Percentiles rank a stretch among this genome's conserved stretches.
Conservation (phyloP, 2,329 filamentous ascomycete species). For the Metarhizium guizhouense region DNA sequence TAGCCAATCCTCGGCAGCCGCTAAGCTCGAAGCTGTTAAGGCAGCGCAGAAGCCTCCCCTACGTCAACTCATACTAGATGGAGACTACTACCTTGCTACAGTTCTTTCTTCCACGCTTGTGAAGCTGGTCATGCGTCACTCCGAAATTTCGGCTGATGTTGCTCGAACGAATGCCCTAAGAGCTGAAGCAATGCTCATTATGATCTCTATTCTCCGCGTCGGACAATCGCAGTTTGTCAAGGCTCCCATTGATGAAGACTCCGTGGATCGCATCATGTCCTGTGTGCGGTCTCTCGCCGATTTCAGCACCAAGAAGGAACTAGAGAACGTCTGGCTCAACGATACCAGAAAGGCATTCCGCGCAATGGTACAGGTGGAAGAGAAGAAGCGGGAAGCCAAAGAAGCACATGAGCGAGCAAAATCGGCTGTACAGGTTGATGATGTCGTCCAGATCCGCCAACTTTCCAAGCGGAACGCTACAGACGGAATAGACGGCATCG, state of each 20-base stretch:
- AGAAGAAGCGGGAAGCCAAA: constrained; percentile 95
- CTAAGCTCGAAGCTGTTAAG: constrained; percentile 92
- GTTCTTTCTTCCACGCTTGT: constrained; percentile 94
- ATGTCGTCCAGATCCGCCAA: constrained; percentile 87
- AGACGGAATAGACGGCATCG: constrained; percentile 77
- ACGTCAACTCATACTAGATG: constrained; percentile 88
- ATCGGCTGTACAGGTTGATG: constrained; percentile 89
- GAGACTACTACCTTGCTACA: constrained; percentile 91
- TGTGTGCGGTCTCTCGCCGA: constrained; percentile 89
- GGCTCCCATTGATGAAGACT: constrained; percentile 94
- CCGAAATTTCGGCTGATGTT: constrained; percentile 78
- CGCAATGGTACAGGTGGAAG: constrained; percentile 93
- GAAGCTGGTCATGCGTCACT: constrained; percentile 95
- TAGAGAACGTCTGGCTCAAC: constrained; percentile 86
- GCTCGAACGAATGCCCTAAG: constrained; percentile 88
- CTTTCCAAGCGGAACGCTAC: constrained; percentile 81
- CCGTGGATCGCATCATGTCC: constrained; percentile 96
- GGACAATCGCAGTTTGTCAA: constrained; percentile 99
- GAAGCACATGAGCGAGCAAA: constrained; percentile 89
- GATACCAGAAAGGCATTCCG: constrained; percentile 94
- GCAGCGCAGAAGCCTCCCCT: constrained; percentile 93
- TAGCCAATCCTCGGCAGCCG: constrained; percentile 80
- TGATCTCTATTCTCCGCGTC: constrained; percentile 97
- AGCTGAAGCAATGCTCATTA: constrained; percentile 97
- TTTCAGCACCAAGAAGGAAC: constrained; percentile 79